Evolutionary conservation across 331 rosid species (phyloP).

Genomic region (Erythrophleum ivorense): DNA sequence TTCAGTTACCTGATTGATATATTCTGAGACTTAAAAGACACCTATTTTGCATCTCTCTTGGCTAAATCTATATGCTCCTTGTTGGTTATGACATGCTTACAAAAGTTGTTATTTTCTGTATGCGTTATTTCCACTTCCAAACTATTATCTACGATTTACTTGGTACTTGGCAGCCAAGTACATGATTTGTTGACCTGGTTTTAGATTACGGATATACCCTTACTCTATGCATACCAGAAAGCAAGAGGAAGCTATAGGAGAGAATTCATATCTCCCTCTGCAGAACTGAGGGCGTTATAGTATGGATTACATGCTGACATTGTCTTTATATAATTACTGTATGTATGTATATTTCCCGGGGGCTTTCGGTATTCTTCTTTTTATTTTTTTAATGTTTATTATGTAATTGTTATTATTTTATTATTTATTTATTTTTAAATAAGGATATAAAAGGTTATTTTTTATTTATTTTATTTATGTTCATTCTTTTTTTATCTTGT

Average conservation of each 20-base stretch:
- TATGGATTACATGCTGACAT: not conserved
- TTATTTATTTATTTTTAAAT: no score
- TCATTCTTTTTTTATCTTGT: no score
- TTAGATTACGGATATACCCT: not conserved
- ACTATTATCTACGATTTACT: not conserved
- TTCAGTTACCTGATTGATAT: constrained; percentile 41
- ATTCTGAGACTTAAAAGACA: constrained; percentile 24
- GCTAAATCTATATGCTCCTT: constrained; percentile 13
- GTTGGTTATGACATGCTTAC: constrained; percentile 7
- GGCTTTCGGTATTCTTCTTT: no score
- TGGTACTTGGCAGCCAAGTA: not conserved
- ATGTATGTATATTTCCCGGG: no score
- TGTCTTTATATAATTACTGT: not conserved
- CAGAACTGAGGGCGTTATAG: not conserved
- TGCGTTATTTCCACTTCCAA: not conserved
- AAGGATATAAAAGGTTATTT: no score
- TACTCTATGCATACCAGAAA: not conserved
- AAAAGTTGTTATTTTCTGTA: constrained; percentile 10
- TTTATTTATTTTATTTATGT: no score
- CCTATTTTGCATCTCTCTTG: constrained; percentile 20
- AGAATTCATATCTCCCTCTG: not conserved
- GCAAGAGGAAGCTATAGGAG: not conserved
- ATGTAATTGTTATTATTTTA: no score
- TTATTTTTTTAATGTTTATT: no score
- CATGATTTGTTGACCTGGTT: not conserved